Percentiles rank a stretch among this genome's conserved stretches.
Evolutionary conservation across 768 basidiomycete species (phyloP).

Genomic region (Rubroboletus pulcherrimus): DNA sequence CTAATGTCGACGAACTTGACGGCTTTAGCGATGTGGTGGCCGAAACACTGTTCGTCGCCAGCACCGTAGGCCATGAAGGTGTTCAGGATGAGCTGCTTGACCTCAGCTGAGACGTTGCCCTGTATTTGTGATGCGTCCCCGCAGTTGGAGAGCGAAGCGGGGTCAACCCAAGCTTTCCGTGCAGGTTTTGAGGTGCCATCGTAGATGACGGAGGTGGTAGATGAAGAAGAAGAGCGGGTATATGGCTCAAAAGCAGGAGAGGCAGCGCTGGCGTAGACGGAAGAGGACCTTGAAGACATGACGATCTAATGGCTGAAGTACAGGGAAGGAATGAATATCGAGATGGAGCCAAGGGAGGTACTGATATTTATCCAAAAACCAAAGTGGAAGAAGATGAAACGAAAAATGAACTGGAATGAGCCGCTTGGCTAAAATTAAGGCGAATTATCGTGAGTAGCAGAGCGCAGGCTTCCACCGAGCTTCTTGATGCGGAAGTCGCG

Average conservation of each 20-base stretch:
- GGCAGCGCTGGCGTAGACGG: conserved; percentile 27
- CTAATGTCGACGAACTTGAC: conserved; percentile 61
- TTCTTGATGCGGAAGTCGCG: conserved; percentile 27
- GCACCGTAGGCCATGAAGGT: conserved; percentile 71
- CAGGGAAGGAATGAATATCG: conserved; percentile 2
- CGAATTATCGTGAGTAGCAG: conserved; percentile 25
- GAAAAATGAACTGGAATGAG: conserved; percentile 16
- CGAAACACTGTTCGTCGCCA: conserved; percentile 59
- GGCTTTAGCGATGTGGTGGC: conserved; percentile 54
- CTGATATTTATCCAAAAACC: conserved; percentile 29
- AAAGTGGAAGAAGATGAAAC: conserved; percentile 9
- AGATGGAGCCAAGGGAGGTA: neutral
- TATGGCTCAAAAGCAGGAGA: conserved; percentile 29
- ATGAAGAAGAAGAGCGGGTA: conserved; percentile 14
- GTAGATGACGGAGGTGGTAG: conserved; percentile 29
- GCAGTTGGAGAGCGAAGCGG: conserved; percentile 54
- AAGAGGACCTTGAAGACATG: conserved; percentile 28
- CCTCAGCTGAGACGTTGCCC: conserved; percentile 60
- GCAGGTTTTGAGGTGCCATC: conserved; percentile 17
- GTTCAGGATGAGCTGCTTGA: conserved; percentile 67
- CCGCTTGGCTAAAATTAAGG: conserved; percentile 29
- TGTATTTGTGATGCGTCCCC: conserved; percentile 52
- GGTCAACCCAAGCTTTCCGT: conserved; percentile 60
- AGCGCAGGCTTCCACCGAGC: conserved; percentile 11
- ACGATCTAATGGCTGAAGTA: neutral